These are phyloP conservation scores for Drechslerella dactyloides DNA, from an alignment of 2,329 filamentous ascomycete species.

Conservation along the genomic window DNA sequence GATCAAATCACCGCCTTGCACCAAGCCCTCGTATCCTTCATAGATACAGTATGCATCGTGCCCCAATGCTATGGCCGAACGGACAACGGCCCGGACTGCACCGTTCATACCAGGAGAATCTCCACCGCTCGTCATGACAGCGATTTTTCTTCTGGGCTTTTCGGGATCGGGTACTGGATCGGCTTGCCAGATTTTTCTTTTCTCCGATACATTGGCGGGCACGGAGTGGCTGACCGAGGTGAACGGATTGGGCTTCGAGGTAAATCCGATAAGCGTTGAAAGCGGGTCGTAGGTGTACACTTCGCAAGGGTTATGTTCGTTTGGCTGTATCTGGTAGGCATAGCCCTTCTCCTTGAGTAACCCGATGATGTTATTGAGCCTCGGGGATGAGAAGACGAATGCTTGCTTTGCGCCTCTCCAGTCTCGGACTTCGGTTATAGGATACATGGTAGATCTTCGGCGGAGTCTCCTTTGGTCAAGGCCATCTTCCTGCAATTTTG, in stretches of 20 bases:
- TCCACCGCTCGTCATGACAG: slow-evolving; percentile 91
- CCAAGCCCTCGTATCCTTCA: slow-evolving; percentile 95
- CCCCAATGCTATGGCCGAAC: slow-evolving; percentile 83
- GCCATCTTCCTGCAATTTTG: slow-evolving; percentile 31
- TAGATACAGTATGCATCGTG: slow-evolving; percentile 83
- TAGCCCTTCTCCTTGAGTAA: slow-evolving; percentile 51
- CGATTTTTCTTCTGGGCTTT: slow-evolving; percentile 70
- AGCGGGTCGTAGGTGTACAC: slow-evolving; percentile 55
- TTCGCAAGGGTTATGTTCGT: slow-evolving; percentile 52
- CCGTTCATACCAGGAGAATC: slow-evolving; percentile 96
- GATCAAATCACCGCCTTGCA: slow-evolving; percentile 87
- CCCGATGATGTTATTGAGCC: slow-evolving; percentile 48
- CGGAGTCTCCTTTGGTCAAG: slow-evolving; percentile 12
- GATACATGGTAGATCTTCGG: slow-evolving; percentile 45
- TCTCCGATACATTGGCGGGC: slow-evolving; percentile 11
- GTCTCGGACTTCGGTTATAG: slow-evolving; percentile 51
- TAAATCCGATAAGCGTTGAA: slow-evolving; percentile 55
- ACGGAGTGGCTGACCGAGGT: slow-evolving; percentile 31
- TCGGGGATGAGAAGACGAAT: slow-evolving; percentile 52
- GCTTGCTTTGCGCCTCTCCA: slow-evolving; percentile 54
- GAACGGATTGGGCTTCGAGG: slow-evolving; percentile 54
- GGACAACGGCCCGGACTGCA: slow-evolving; percentile 85
- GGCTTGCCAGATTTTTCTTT: slow-evolving; percentile 5
- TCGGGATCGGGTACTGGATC: slow-evolving; percentile 26
- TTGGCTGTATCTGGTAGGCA: slow-evolving; percentile 53